These are phyloP conservation scores for Protomyces pachydermus DNA, from an alignment of 1,139 yeast species.

Conservation along the genomic window DNA sequence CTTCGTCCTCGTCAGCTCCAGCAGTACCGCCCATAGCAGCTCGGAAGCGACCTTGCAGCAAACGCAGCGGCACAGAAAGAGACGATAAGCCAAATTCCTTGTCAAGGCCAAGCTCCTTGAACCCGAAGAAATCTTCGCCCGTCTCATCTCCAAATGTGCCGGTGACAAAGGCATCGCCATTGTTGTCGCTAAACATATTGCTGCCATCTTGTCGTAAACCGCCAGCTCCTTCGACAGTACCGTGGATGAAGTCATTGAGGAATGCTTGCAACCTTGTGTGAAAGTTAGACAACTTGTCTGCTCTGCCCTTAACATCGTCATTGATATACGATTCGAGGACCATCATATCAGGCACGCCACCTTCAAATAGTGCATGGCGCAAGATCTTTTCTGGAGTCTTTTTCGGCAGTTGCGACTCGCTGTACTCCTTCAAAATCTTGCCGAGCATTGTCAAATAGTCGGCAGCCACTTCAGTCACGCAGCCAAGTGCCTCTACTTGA, in stretches of 20 bases:
- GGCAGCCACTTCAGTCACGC: constrained; percentile 78
- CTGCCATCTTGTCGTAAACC: constrained; percentile 2
- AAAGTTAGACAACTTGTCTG: constrained; percentile 63
- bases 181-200: constrained; percentile 74
- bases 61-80: constrained; percentile 80
- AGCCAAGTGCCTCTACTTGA: constrained; percentile 69
- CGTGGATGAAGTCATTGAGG: constrained; percentile 62
- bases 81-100: constrained; percentile 85
- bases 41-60: constrained; percentile 68
- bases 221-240: constrained; percentile 57
- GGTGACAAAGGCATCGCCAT: constrained; percentile 77
- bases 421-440: constrained; percentile 61
- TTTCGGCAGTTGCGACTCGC: constrained; percentile 45
- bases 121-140: constrained; percentile 93
- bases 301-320: constrained; percentile 67
- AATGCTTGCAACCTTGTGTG: constrained; percentile 51
- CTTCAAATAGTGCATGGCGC: constrained; percentile 63
- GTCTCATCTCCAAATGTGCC: constrained; percentile 91
- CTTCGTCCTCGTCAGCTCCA: constrained; percentile 32
- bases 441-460: constrained; percentile 71
- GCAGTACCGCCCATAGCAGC: constrained; percentile 36
- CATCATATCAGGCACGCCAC: constrained; percentile 79
- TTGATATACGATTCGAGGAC: constrained; percentile 68
- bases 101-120: constrained; percentile 86
- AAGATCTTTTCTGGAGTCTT: constrained; percentile 48